Evolutionary conservation across 1,284 basidiomycete genomes (phyloP).

Genomic region (Ustilago esculenta): DNA sequence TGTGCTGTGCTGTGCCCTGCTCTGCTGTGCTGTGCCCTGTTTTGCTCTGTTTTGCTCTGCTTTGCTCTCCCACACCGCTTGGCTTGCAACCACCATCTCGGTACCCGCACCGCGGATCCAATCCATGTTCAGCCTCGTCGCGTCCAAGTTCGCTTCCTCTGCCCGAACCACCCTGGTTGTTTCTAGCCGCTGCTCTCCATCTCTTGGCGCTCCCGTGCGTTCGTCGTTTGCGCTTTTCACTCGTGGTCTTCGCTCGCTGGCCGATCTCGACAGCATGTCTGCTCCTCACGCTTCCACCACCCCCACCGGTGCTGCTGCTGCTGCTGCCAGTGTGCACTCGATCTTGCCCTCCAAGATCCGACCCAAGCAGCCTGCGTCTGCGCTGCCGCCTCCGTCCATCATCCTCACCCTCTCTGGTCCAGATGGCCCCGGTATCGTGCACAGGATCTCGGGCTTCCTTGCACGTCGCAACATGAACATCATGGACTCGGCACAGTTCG

Average conservation of each 20-base stretch:
- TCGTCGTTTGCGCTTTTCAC: background rate
- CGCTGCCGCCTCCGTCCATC: conserved; percentile 62
- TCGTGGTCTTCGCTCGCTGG: conserved; percentile 49
- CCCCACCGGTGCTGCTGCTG: too few relatives aligned
- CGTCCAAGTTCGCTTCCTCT: conserved; percentile 14
- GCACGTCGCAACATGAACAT: conserved; percentile 62
- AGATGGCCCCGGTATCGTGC: conserved; percentile 62
- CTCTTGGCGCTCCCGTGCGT: conserved; percentile 5
- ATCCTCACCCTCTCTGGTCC: conserved; percentile 64
- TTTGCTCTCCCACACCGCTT: too few relatives aligned
- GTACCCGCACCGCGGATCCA: background rate
- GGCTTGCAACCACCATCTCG: background rate
- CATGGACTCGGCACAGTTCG: conserved; percentile 64
- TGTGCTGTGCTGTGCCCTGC: too few relatives aligned
- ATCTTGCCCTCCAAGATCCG: conserved; percentile 39
- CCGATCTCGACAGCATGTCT: conserved; percentile 50
- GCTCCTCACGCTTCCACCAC: conserved; percentile 65
- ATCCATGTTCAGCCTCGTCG: conserved; percentile 45
- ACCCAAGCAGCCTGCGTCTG: conserved; percentile 68
- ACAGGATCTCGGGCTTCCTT: conserved; percentile 57
- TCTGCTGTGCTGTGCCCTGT: too few relatives aligned
- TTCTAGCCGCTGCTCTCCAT: conserved; percentile 1
- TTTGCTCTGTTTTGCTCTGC: too few relatives aligned
- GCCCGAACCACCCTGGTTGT: background rate
- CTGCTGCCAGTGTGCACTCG: conserved; percentile 26